Conservation (phyloP, 495 filamentous ascomycete genomes). For the Neurospora sp. region DNA sequence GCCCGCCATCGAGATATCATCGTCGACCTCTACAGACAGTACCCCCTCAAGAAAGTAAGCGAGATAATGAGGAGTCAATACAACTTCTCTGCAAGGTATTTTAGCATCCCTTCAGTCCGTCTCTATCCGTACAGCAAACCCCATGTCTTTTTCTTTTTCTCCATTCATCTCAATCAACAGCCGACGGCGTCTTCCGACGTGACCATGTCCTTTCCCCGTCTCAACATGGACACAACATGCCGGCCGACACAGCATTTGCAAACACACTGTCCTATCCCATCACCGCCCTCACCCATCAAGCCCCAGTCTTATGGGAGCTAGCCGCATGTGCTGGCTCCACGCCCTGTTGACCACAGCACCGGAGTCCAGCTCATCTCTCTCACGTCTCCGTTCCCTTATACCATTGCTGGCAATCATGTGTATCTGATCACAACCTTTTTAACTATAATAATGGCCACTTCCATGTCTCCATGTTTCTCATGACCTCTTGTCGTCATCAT, state of each 20-base stretch:
- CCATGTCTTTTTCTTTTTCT: not conserved
- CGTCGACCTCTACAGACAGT: constrained; percentile 21
- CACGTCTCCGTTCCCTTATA: not conserved
- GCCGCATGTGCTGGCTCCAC: not conserved
- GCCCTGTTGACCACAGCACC: not conserved
- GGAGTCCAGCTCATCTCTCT: not conserved
- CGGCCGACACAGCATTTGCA: not conserved
- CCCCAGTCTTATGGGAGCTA: not conserved
- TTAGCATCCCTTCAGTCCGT: not conserved
- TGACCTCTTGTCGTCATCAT: not conserved
- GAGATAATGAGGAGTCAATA: constrained; percentile 22
- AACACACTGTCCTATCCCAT: not conserved
- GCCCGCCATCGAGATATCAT: constrained; percentile 21
- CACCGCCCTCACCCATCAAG: not conserved
- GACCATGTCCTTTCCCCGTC: not conserved
- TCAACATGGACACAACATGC: not conserved
- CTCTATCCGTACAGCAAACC: not conserved
- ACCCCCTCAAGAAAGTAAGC: constrained; percentile 22
- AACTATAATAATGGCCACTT: not conserved
- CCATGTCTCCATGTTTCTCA: not conserved
- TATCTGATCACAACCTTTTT: not conserved
- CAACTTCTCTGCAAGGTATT: constrained; percentile 26
- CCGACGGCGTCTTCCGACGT: not conserved
- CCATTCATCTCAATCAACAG: not conserved
- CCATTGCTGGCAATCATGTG: not conserved